Base-by-base conservation (phyloP, 23 red algal genomes). In the Gracilaria domingensis region DNA sequence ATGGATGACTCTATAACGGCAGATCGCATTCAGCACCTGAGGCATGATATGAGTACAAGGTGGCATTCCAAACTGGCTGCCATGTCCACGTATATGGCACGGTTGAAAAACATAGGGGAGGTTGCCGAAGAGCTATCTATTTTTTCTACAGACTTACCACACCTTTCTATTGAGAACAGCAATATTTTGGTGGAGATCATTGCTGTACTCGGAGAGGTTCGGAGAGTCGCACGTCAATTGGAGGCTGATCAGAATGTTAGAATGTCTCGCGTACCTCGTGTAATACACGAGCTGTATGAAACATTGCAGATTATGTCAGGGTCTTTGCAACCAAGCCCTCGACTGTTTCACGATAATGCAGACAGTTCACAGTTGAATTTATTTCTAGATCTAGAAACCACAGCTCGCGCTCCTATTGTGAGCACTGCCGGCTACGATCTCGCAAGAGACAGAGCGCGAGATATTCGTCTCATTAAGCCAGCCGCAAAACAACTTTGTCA, bases 251-350 rank as follows among this genome's bases (percentile, higher is more conserved):
- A 20, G 6, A 73, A 73, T 17, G 66, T 73, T 9, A 73, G 11
- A 2, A 73, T 73, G 18, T 73, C 66, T n/a, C 18, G 66, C 2
- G 66, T n/a, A 3, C 66, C 28, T 3, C 66, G 66, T 5, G 14
- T 32, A 2, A 18, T 73, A 34, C 23, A 4, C 3, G 28, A 73
- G 33, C 23, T 73, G 14, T 21, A 73, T 73, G 18, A 73, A 45
- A 73, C 66, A 2, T 73, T 73, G 14, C 28, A n/a, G 66, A 73
- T 73, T 73, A 73, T 73, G 66, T 38, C 35, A 26, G 66, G 66
- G 2, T 13, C 34, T 1, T 12, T 73, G 4, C 66, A 13, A 26
- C 54, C 54, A 18, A 58, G 23, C 16, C 4, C 42, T 4, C 4
- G 42, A 45, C 4, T 7, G 5, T 45, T 45, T 45, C 42, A 45